These are phyloP conservation scores for Termitomyces sp. DNA, from an alignment of 768 basidiomycete species.

Conservation along the genomic window DNA sequence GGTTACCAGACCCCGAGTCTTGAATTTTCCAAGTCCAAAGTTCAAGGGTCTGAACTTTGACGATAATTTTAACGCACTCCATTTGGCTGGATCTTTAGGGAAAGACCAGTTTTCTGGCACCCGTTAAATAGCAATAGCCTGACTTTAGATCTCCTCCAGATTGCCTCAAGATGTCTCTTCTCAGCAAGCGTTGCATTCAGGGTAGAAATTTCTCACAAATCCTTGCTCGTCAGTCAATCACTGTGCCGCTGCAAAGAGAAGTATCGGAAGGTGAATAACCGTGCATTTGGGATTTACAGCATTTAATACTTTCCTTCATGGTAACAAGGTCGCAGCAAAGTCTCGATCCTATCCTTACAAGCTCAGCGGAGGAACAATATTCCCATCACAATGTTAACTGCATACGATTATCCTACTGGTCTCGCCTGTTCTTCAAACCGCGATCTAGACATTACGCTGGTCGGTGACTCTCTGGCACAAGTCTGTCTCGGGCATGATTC, in stretches of 20 bases:
- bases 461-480: constrained; percentile 96
- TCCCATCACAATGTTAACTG: constrained; percentile 91
- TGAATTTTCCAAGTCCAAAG: too few species aligned
- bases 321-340: constrained; percentile 77
- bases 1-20: too few species aligned
- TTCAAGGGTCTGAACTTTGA: too few species aligned
- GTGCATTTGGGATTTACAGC: too few species aligned
- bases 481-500: constrained; percentile 87
- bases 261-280: constrained; percentile 19
- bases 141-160: neutral
- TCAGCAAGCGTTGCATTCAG: neutral
- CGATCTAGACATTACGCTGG: constrained; percentile 82
- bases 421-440: constrained; percentile 51
- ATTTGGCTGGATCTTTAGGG: too few species aligned
- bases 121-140: neutral
- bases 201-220: constrained; percentile 3
- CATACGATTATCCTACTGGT: constrained; percentile 94
- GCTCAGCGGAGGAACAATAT: constrained; percentile 49
- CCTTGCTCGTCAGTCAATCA: constrained; percentile 28
- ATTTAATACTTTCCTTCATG: too few species aligned
- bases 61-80: too few species aligned
- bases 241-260: constrained; percentile 27
- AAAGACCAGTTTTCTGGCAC: too few species aligned
- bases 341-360: constrained; percentile 77
- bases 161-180: constrained; percentile 2